Conservation (phyloP, 768 basidiomycete genomes). For the Tricholoma terreum region DNA sequence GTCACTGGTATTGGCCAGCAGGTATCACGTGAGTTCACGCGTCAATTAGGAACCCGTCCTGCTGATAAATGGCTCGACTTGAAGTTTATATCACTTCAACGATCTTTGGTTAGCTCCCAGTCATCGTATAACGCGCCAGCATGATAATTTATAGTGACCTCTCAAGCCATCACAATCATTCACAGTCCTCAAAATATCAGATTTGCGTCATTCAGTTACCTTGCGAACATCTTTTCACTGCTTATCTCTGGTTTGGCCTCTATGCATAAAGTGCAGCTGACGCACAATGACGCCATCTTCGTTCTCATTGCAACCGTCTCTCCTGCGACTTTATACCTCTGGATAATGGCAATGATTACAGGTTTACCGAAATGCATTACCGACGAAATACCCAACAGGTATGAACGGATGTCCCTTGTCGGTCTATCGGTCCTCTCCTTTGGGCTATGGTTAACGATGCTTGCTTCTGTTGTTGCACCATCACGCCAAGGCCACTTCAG, state of each 20-base stretch:
- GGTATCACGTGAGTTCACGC: slow-evolving; percentile 12
- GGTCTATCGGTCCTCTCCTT: slow-evolving; percentile 2
- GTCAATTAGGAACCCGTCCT: neutral
- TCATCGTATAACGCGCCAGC: neutral
- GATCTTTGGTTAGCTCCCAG: slow-evolving; percentile 2
- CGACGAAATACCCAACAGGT: neutral
- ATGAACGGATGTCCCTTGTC: neutral
- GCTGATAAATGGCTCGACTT: too few relatives aligned
- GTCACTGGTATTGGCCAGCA: slow-evolving; percentile 20
- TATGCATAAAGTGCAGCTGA: slow-evolving; percentile 7
- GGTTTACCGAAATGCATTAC: neutral
- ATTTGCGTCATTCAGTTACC: neutral
- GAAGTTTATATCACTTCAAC: slow-evolving; percentile 11
- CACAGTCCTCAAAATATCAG: slow-evolving; percentile 4
- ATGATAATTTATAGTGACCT: too few relatives aligned
- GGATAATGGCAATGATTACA: neutral
- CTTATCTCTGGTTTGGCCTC: slow-evolving; percentile 7
- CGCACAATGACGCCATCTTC: slow-evolving; percentile 16
- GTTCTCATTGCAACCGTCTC: slow-evolving; percentile 15
- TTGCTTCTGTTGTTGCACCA: neutral
- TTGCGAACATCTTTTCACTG: slow-evolving; percentile 14
- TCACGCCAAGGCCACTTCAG: neutral
- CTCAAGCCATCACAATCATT: slow-evolving; percentile 8
- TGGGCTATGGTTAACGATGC: slow-evolving; percentile 1
- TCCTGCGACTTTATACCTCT: slow-evolving; percentile 14